Conservation (phyloP, 2,329 filamentous ascomycete genomes). For the Teratosphaeria pseudoeucalypti region DNA sequence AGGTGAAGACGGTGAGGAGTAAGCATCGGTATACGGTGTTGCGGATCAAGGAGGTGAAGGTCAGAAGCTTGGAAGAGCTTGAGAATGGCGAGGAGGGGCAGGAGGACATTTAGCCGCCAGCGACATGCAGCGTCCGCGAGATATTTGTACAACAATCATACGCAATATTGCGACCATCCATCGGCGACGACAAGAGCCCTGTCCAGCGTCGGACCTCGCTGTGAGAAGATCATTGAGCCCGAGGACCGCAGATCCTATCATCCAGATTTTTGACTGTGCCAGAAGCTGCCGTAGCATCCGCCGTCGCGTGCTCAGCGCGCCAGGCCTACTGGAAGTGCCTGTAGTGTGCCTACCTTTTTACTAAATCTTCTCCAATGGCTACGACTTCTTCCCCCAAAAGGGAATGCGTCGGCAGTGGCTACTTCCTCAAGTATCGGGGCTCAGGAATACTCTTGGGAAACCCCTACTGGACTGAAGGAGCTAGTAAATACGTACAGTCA, state of each 20-base stretch:
- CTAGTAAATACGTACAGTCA: too few relatives aligned
- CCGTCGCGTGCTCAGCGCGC: too few relatives aligned
- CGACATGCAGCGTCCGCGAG: neutral
- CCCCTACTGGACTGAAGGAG: too few relatives aligned
- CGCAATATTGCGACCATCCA: neutral
- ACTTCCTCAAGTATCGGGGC: too few relatives aligned
- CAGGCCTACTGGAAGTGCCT: too few relatives aligned
- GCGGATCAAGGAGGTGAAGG: conserved; percentile 68
- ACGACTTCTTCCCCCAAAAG: too few relatives aligned
- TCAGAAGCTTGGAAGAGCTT: conserved; percentile 49
- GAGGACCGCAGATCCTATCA: neutral
- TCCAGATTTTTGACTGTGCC: too few relatives aligned
- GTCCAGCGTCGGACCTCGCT: neutral
- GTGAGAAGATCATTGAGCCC: neutral
- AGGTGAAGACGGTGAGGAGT: conserved; percentile 66
- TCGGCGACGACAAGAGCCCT: conserved; percentile 20
- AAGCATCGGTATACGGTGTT: conserved; percentile 87
- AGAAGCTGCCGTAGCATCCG: too few relatives aligned
- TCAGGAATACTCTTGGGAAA: too few relatives aligned
- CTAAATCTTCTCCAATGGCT: too few relatives aligned
- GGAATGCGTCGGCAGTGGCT: too few relatives aligned
- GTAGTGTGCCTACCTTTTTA: too few relatives aligned
- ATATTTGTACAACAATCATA: neutral
- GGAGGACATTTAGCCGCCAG: conserved; percentile 19
- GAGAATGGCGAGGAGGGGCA: conserved; percentile 29